Evolutionary conservation across 257 asterid species (phyloP), one percentile per base, ranked within the genome.

Genomic region (Striga asiatica): DNA sequence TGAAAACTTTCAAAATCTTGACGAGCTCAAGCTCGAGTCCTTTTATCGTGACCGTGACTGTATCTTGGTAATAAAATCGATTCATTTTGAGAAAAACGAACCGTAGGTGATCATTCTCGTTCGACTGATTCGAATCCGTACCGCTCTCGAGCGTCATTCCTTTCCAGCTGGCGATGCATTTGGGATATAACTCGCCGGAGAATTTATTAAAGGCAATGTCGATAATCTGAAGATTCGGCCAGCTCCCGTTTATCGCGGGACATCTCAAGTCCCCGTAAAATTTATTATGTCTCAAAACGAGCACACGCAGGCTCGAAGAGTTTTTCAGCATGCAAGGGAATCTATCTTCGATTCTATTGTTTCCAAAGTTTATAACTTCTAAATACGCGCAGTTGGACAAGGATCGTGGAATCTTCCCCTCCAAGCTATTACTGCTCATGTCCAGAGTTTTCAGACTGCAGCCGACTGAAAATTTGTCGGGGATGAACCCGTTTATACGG

Each of bases 211-310:
- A 73, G 34, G 93, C 70, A 31, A 84, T 12, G 42, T 84, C 85
- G 8, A 84, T 66, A 56, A 88, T 76, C 61, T 81, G 94, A 54
- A 84, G 83, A 61, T 75, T 69, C 3, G 77, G 61, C 94, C 89
- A 84, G 70, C 65, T 71, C 51, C 58, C 52, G 0, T 58, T 35
- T 28, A n/a, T 11, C 2, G 8, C 10, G 51, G 17, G 17, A 56
- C 95, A 84, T 0, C 1, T 3, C 8, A 80, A 35, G 13, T 51
- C 56, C 32, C 95, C 95, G 21, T 76, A 61, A 51, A 85, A 80
- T 8, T 22, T 63, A 68, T 85, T 85, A 54, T 34, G 65, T 8
- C 77, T 71, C 49, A 82, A 54, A 17, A 78, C 81, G 20, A 82
- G 82, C 12, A 82, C 82, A 0, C 64, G 81, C 72, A 85, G 58